A percentile compares a stretch with the other conserved stretches of the same genome.
phyloP scores from a whole-genome alignment of 805 yeast species.

The Saccharomycopsis lassenensis region DNA sequence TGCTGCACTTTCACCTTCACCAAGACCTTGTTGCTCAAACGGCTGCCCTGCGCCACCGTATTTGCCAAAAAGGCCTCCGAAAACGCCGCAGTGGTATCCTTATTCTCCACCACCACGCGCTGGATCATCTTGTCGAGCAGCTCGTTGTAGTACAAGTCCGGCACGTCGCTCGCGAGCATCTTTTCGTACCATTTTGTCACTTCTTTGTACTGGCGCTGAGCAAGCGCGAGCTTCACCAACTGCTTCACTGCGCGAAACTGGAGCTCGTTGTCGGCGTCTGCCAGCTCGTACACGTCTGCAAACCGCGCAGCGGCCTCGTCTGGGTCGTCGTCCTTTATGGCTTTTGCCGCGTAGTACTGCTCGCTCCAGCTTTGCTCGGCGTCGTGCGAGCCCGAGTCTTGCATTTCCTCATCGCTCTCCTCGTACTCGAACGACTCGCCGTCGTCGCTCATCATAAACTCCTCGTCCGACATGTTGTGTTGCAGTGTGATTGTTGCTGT shows the following conservation, averaged over 20 bases:
- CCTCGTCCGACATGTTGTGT: conserved; percentile 18
- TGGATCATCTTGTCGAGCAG: too few relatives aligned
- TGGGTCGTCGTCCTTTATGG: conserved; percentile 13
- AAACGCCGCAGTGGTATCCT: too few relatives aligned
- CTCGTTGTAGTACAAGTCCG: too few relatives aligned
- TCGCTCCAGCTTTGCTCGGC: conserved; percentile 1
- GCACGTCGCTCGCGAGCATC: too few relatives aligned
- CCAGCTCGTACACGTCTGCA: too few relatives aligned
- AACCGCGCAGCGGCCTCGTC: conserved; percentile 9
- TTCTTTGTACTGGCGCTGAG: conserved; percentile 20
- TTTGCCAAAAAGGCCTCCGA: too few relatives aligned
- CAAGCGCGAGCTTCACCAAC: conserved; percentile 28
- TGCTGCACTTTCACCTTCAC: conserved; percentile 37
- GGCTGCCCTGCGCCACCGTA: too few relatives aligned
- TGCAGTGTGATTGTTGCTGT: not conserved
- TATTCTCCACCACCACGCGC: too few relatives aligned
- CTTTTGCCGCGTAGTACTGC: conserved; percentile 16
- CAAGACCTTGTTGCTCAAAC: conserved; percentile 31
- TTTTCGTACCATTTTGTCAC: conserved; percentile 22
- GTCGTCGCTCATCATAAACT: conserved; percentile 18
- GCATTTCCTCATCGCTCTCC: conserved; percentile 18
- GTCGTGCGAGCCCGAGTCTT: conserved; percentile 10
- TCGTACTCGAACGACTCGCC: conserved; percentile 19
- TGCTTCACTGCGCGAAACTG: conserved; percentile 32
- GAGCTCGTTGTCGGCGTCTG: too few relatives aligned